Base-by-base conservation (phyloP, 75 land plant species). In the Azolla pinnata region DNA sequence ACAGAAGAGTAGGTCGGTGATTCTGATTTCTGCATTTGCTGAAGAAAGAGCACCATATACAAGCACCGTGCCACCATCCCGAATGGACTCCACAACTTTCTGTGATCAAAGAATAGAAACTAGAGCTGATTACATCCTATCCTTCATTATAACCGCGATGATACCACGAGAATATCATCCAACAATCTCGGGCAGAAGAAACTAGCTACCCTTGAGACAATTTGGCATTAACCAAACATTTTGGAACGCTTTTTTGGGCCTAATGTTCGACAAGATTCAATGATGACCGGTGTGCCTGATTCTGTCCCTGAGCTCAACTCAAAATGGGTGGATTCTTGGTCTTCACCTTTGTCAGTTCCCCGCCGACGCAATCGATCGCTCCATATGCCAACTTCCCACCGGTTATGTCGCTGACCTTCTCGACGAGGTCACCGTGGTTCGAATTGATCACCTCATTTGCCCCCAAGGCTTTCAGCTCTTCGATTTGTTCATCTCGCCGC, bases 381-480 rank as follows among this genome's bases (percentile, higher is more conserved):
- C 45, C 67, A 17, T 65, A 56, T 16, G 62, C 74, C 16, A 66
- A 42, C 59, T 65, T 66, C 23, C 45, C 33, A 21, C 49, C 29
- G 29, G 75, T 72, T 48, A 72, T 59, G 2, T 45, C 64, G 12
- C 31, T 30, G 17, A 72, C 75, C 29, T 57, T 23, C 18, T 29
- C 57, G 10, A 42, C 51, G 5, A 72, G 57, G 21, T 72, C 75
- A 35, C 10, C 40, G 10, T 5, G 10, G 5, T 12, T 62, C 31
- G 61, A 57, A 49, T 57, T 53, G 21, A 74, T 74, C 9, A 73
- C 76, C 47, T 54, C 76, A 48, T 73, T 72, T 2, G 76, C 76
- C 4, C 76, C 76, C 1, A 67, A 31, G 26, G 64, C 71, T 30
- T 35, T 45, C 1, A 73, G 53, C 40, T 73, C 76, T 17, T 61